Evolutionary conservation across 345 rosid species (phyloP).

Genomic region (Anacardium occidentale): DNA sequence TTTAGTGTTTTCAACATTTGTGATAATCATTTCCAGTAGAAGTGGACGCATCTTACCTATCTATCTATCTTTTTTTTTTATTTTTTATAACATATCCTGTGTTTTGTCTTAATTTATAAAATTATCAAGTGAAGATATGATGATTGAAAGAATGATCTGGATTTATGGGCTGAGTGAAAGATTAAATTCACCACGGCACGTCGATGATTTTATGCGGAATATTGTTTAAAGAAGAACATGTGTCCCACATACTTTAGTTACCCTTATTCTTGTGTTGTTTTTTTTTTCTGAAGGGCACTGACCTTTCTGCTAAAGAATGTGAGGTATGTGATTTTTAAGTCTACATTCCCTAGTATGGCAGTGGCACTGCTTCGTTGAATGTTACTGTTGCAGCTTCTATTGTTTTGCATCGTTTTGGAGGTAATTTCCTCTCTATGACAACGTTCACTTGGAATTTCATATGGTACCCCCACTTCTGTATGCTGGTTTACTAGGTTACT

Average conservation of each 20-base stretch:
- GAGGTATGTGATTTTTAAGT: conserved; percentile 90
- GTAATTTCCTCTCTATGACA: conserved; percentile 27
- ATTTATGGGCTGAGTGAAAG: neutral
- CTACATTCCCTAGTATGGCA: conserved; percentile 88
- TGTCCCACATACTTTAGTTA: neutral
- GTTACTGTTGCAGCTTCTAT: conserved; percentile 97
- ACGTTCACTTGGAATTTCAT: neutral
- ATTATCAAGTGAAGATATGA: neutral
- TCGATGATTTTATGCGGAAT: neutral
- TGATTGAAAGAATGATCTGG: neutral
- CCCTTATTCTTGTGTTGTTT: neutral
- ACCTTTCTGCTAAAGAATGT: conserved; percentile 85
- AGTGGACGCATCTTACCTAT: neutral
- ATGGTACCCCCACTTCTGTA: neutral
- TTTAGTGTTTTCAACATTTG: neutral
- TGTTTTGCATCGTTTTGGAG: conserved; percentile 94
- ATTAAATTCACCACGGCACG: neutral
- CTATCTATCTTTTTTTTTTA: too few relatives aligned
- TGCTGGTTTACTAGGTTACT: neutral
- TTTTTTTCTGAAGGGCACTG: conserved; percentile 64
- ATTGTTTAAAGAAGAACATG: neutral
- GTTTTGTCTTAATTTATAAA: too few relatives aligned
- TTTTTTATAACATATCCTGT: too few relatives aligned
- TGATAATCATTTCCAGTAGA: neutral
- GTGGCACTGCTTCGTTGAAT: conserved; percentile 92